Conservation (phyloP, 1,284 basidiomycete genomes). For the Rhodotorula sp. region DNA sequence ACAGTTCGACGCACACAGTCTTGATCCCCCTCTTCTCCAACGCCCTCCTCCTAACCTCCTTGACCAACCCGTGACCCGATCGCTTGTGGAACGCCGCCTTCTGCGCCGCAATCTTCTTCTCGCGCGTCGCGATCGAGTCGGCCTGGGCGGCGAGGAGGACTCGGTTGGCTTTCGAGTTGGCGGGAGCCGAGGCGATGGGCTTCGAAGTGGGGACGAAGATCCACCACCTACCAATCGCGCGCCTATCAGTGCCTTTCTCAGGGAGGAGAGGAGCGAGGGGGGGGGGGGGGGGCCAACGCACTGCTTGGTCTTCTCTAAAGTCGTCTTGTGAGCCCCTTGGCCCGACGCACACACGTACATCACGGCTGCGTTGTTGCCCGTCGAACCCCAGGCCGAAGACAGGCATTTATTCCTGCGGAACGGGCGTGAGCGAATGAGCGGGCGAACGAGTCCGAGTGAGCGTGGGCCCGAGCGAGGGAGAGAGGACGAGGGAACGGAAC, state of each 20-base stretch:
- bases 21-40: conserved; percentile 24
- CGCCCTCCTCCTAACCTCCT: conserved; percentile 2
- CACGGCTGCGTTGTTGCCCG: conserved; percentile 19
- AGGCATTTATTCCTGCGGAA: conserved; percentile 20
- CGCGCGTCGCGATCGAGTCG: conserved; percentile 33
- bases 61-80: not conserved
- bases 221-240: conserved; percentile 5
- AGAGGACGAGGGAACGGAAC: not conserved
- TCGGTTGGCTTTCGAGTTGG: conserved; percentile 18
- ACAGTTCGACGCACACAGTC: conserved; percentile 4
- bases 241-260: too few species aligned
- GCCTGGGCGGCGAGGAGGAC: conserved; percentile 36
- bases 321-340: conserved; percentile 18
- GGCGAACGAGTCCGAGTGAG: too few species aligned
- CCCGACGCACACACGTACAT: conserved; percentile 35
- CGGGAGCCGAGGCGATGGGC: not conserved
- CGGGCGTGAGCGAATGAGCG: too few species aligned
- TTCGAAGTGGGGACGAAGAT: conserved; percentile 29
- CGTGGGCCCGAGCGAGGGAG: not conserved
- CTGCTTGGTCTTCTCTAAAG: conserved; percentile 37
- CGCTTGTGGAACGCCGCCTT: conserved; percentile 21
- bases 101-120: conserved; percentile 32
- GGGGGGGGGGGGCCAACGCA: not conserved
- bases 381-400: conserved; percentile 21
- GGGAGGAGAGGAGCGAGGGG: not conserved